Evolutionary conservation across 164 flowering plant genomes (phyloP).

Genomic region (Vitis rotundifolia): DNA sequence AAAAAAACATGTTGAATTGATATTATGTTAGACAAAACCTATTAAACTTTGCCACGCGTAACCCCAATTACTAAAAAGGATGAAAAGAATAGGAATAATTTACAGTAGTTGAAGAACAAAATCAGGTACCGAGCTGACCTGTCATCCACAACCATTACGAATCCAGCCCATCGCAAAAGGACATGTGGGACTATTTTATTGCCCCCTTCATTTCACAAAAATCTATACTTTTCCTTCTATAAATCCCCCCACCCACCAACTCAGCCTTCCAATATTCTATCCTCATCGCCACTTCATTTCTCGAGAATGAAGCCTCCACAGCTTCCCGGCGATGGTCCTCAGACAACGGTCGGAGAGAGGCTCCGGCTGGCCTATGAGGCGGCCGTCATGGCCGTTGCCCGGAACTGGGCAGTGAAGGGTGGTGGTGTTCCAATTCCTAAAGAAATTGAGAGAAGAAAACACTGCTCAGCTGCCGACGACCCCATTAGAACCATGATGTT

Average conservation of each 20-base stretch:
- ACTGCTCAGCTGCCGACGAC: slow-evolving; percentile 35
- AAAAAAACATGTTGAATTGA: too few species aligned
- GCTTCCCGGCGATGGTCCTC: slow-evolving; percentile 26
- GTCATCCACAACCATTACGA: slow-evolving; percentile 17
- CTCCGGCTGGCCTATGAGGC: slow-evolving; percentile 28
- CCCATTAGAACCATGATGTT: slow-evolving; percentile 72
- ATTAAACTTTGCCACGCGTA: too few species aligned
- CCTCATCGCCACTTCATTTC: not conserved
- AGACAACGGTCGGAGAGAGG: slow-evolving; percentile 33
- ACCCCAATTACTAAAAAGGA: too few species aligned
- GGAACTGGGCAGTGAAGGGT: slow-evolving; percentile 3
- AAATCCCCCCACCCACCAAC: slow-evolving; percentile 8
- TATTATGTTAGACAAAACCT: too few species aligned
- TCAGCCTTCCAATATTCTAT: slow-evolving; percentile 13
- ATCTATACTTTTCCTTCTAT: slow-evolving; percentile 15
- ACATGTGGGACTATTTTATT: slow-evolving; percentile 10
- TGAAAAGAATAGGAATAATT: too few species aligned
- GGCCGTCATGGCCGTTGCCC: slow-evolving; percentile 13
- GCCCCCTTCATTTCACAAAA: not conserved
- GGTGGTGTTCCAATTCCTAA: slow-evolving; percentile 6
- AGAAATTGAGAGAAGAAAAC: slow-evolving; percentile 32
- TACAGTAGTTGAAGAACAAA: too few species aligned
- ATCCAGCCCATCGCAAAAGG: slow-evolving; percentile 21
- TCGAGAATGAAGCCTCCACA: slow-evolving; percentile 36
- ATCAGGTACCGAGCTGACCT: not conserved